A percentile compares a stretch with the other conserved stretches of the same genome.
Evolutionary conservation across 2,329 filamentous ascomycete genomes (phyloP).

Genomic region (Trichoderma atroviride): DNA sequence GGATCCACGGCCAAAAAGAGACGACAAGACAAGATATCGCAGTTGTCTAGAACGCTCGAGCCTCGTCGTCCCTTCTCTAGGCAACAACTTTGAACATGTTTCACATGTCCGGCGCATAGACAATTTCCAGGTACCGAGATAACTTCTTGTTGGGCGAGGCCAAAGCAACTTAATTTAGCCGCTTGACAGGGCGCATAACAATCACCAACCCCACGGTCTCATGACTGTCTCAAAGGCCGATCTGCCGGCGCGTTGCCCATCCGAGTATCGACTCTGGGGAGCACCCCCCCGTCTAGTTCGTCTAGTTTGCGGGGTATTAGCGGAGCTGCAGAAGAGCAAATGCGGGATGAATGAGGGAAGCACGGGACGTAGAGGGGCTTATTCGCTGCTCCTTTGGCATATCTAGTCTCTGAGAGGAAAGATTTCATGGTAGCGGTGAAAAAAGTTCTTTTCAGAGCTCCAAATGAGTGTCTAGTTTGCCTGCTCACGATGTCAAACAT

Average conservation of each 20-base stretch:
- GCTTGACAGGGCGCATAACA: neutral
- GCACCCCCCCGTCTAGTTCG: conserved; percentile 1
- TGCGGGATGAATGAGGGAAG: conserved; percentile 7
- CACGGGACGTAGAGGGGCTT: neutral
- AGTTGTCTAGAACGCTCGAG: neutral
- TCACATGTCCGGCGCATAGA: neutral
- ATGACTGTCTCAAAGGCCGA: conserved; percentile 20
- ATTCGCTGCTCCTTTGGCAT: neutral
- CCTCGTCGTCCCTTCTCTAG: neutral
- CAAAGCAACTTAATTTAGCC: neutral
- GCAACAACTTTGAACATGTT: neutral
- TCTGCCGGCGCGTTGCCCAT: conserved; percentile 22
- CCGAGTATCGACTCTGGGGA: conserved; percentile 7
- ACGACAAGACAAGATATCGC: neutral
- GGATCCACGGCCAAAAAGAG: neutral
- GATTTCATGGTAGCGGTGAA: neutral
- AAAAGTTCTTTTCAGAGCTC: neutral
- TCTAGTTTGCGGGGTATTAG: conserved; percentile 23
- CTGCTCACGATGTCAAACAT: neutral
- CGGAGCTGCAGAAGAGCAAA: conserved; percentile 10
- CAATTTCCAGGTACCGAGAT: conserved; percentile 3
- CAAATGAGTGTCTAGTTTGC: neutral
- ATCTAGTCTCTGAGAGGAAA: neutral
- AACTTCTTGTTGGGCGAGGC: neutral
- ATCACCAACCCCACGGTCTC: conserved; percentile 6